Evolutionary conservation across 2,329 filamentous ascomycete genomes (phyloP).

Genomic region (Dryadomyces quercus-mongolicae): DNA sequence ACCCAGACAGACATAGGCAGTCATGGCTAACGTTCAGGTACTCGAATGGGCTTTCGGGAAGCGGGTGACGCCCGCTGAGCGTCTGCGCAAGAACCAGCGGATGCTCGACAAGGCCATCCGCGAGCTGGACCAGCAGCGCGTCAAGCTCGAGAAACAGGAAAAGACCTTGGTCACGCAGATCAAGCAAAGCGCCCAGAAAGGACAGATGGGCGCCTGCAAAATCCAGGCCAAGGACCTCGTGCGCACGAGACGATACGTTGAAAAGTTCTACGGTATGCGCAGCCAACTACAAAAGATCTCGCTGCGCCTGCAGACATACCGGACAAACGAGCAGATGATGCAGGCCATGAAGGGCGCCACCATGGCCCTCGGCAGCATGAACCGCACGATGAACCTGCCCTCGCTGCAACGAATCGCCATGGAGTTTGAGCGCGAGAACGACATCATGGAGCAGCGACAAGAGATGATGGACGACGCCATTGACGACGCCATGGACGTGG

Average conservation of each 20-base stretch:
- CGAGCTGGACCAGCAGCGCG: slow-evolving; percentile 86
- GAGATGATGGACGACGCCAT: slow-evolving; percentile 99
- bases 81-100: slow-evolving; percentile 85
- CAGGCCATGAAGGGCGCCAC: slow-evolving; percentile 98
- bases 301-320: slow-evolving; percentile 89
- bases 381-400: slow-evolving; percentile 92
- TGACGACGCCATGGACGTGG: slow-evolving; percentile 86
- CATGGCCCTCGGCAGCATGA: slow-evolving; percentile 88
- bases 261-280: slow-evolving; percentile 98
- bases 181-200: slow-evolving; percentile 96
- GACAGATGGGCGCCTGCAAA: slow-evolving; percentile 95
- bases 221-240: slow-evolving; percentile 98
- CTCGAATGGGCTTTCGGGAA: slow-evolving; percentile 99
- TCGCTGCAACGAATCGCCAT: slow-evolving; percentile 92
- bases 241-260: slow-evolving; percentile 80
- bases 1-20: background rate
- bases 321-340: slow-evolving; percentile 99
- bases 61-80: slow-evolving; percentile 93
- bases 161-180: slow-evolving; percentile 94
- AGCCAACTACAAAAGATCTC: slow-evolving; percentile 96
- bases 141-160: slow-evolving; percentile 96
- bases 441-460: slow-evolving; percentile 97
- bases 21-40: slow-evolving; percentile 43
- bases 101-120: slow-evolving; percentile 95
- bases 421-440: slow-evolving; percentile 98